A percentile compares a stretch with the other conserved stretches of the same genome.
These are phyloP conservation scores for Fusarium dlaminii DNA, from an alignment of 2,329 filamentous ascomycete species.

Conservation along the genomic window DNA sequence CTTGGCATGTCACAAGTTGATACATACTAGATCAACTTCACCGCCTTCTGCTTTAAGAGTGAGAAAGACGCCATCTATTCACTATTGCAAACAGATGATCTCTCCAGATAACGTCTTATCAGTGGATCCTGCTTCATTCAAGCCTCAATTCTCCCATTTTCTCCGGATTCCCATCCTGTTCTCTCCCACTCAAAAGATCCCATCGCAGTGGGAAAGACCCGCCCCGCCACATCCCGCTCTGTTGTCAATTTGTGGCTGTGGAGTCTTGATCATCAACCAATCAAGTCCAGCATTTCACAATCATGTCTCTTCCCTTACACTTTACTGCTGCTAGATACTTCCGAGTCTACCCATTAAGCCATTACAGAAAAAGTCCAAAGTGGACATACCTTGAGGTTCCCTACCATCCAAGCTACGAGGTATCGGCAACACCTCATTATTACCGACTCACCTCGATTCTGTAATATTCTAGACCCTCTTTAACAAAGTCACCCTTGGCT, in stretches of 20 bases:
- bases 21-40: background rate
- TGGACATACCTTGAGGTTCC: slow-evolving; percentile 21
- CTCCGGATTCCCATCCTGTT: slow-evolving; percentile 10
- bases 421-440: background rate
- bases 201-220: slow-evolving; percentile 22
- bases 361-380: slow-evolving; percentile 30
- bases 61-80: background rate
- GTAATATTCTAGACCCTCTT: background rate
- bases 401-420: background rate
- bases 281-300: background rate
- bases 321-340: slow-evolving; percentile 19
- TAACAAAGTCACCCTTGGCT: background rate
- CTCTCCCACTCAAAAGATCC: slow-evolving; percentile 2
- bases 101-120: slow-evolving; percentile 11
- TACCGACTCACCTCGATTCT: slow-evolving; percentile 5
- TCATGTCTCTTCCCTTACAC: slow-evolving; percentile 7
- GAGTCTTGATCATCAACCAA: slow-evolving; percentile 11
- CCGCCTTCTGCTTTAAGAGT: slow-evolving; percentile 1
- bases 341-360: slow-evolving; percentile 39
- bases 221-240: slow-evolving; percentile 40
- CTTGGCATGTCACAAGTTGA: slow-evolving; percentile 29
- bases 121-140: slow-evolving; percentile 9
- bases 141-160: slow-evolving; percentile 1
- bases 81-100: background rate
- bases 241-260: slow-evolving; percentile 35